These are phyloP conservation scores for Aspergillus udagawae DNA, from an alignment of 2,329 filamentous ascomycete genomes.

Conservation along the genomic window DNA sequence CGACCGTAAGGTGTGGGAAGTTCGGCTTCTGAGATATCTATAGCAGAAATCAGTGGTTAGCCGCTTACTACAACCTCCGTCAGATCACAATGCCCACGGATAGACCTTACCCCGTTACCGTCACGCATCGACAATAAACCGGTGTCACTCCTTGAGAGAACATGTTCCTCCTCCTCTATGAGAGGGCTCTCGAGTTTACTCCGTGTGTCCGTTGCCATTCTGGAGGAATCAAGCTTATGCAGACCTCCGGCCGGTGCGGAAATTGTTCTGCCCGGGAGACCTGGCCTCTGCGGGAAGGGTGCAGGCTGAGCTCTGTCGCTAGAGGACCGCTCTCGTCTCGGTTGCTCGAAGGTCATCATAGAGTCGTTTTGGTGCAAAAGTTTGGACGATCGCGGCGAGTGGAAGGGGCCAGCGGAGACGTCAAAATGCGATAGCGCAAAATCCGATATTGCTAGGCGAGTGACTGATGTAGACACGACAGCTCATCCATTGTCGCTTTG, in stretches of 20 bases:
- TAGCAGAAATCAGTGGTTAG: constrained; percentile 4
- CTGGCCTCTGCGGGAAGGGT: constrained; percentile 25
- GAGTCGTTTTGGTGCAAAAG: constrained; percentile 7
- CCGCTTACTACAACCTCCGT: not conserved
- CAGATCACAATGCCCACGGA: not conserved
- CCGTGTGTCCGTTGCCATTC: constrained; percentile 15
- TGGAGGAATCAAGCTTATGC: constrained; percentile 22
- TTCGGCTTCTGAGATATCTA: constrained; percentile 24
- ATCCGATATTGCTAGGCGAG: constrained; percentile 26
- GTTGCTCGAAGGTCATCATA: constrained; percentile 26
- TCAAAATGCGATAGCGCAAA: constrained; percentile 19
- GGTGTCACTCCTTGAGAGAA: constrained; percentile 11
- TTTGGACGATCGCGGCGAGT: constrained; percentile 9
- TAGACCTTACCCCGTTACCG: constrained; percentile 25
- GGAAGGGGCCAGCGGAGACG: constrained; percentile 14
- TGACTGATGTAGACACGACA: constrained; percentile 22
- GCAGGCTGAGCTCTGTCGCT: constrained; percentile 29
- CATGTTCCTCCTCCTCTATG: constrained; percentile 28
- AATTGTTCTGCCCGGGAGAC: constrained; percentile 30
- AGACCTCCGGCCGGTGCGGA: constrained; percentile 33
- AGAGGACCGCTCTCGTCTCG: constrained; percentile 27
- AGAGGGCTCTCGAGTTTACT: constrained; percentile 20
- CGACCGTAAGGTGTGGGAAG: constrained; percentile 55
- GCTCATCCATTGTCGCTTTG: constrained; percentile 32
- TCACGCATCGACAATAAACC: constrained; percentile 10